phyloP scores from a whole-genome alignment of 208 protist species.

The Willaertia magna region DNA sequence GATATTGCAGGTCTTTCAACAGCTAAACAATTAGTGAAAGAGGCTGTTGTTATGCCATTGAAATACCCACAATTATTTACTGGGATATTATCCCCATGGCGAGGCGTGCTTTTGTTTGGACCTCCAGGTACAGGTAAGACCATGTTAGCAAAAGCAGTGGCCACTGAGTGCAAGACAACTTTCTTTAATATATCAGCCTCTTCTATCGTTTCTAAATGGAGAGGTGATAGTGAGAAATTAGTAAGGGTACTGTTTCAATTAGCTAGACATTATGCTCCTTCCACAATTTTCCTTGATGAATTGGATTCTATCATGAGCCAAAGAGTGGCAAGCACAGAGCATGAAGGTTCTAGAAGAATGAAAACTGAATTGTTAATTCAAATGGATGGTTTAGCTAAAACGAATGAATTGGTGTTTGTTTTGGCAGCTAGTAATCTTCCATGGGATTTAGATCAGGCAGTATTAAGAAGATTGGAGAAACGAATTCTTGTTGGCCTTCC shows the following conservation, averaged over 20 bases:
- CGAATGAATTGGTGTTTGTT: conserved; percentile 51
- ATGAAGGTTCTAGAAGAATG: conserved; percentile 73
- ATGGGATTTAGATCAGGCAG: conserved; percentile 78
- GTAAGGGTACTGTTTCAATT: conserved; percentile 59
- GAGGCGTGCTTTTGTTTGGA: conserved; percentile 74
- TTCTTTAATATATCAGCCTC: conserved; percentile 32
- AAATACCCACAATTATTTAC: conserved; percentile 31
- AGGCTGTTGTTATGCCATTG: conserved; percentile 26
- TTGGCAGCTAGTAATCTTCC: conserved; percentile 76
- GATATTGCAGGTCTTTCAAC: conserved; percentile 26
- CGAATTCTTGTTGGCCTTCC: conserved; percentile 70
- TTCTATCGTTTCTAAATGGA: conserved; percentile 46
- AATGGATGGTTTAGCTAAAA: conserved; percentile 59
- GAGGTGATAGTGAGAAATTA: conserved; percentile 69
- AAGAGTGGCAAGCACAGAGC: conserved; percentile 31
- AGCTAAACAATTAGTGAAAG: conserved; percentile 29
- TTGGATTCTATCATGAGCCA: conserved; percentile 30
- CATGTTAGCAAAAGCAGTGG: conserved; percentile 36
- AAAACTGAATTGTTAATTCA: conserved; percentile 81
- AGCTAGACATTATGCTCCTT: conserved; percentile 51
- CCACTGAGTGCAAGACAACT: conserved; percentile 31
- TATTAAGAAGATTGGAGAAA: conserved; percentile 73
- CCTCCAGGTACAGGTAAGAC: conserved; percentile 32
- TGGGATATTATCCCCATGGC: conserved; percentile 55
- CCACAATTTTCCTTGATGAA: conserved; percentile 77